phyloP scores from a whole-genome alignment of 116 monocot species.

The Iris pallida region DNA sequence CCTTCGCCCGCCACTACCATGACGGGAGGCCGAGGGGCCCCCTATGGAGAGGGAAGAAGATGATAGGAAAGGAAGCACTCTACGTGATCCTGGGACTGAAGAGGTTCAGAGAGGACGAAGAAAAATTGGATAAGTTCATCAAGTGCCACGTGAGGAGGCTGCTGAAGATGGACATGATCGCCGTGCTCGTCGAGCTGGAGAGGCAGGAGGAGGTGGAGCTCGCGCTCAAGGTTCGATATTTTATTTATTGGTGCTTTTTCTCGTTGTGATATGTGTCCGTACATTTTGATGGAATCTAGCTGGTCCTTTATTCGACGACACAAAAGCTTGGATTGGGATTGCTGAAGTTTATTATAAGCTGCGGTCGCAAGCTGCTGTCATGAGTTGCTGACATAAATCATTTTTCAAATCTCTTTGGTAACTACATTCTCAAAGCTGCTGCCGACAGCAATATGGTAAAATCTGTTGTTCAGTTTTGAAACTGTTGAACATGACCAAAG shows the following conservation, averaged over 20 bases:
- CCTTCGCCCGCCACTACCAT: slow-evolving; percentile 46
- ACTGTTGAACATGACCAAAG: no score
- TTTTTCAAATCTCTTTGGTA: not conserved
- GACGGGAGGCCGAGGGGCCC: slow-evolving; percentile 89
- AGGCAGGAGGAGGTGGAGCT: slow-evolving; percentile 77
- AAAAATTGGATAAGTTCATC: slow-evolving; percentile 67
- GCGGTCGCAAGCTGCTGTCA: no score
- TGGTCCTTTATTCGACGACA: not conserved
- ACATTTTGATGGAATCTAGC: not conserved
- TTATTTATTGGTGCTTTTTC: not conserved
- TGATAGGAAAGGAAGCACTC: slow-evolving; percentile 87
- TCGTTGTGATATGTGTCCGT: not conserved
- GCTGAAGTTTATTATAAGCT: not conserved
- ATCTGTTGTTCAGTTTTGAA: no score
- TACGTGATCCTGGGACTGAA: slow-evolving; percentile 80
- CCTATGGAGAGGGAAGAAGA: slow-evolving; percentile 93
- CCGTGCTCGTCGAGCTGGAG: slow-evolving; percentile 73
- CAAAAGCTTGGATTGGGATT: not conserved
- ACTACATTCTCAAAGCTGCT: no score
- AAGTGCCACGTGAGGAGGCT: slow-evolving; percentile 68
- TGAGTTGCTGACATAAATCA: not conserved
- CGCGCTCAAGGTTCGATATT: slow-evolving; percentile 66
- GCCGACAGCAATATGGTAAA: no score
- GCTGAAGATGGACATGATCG: slow-evolving; percentile 85
- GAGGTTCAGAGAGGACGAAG: slow-evolving; percentile 83